Conservation (phyloP, 2,329 filamentous ascomycete species). For the Cephalotrichum gorgonifer region DNA sequence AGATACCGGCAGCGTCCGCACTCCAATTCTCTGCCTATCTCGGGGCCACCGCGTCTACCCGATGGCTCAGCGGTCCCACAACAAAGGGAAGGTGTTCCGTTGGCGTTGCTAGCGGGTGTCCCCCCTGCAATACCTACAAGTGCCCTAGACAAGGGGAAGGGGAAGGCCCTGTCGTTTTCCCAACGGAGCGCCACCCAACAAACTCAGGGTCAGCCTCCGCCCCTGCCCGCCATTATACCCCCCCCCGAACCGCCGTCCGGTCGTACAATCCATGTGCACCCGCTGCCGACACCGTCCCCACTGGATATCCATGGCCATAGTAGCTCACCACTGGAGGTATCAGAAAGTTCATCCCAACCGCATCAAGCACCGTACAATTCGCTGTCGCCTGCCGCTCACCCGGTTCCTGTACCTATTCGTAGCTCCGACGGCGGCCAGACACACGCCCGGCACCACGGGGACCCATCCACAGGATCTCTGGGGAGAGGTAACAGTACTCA, state of each 20-base stretch:
- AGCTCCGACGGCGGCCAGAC: neutral
- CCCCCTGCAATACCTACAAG: neutral
- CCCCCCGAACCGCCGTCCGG: neutral
- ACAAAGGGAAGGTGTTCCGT: neutral
- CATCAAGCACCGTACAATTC: neutral
- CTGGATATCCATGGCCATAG: neutral
- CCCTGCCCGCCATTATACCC: neutral
- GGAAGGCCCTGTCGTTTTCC: neutral
- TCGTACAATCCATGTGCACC: neutral
- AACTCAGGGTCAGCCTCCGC: neutral
- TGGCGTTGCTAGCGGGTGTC: neutral
- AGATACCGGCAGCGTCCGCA: slow-evolving; percentile 3
- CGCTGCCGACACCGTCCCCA: slow-evolving; percentile 1
- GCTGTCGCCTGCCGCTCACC: neutral
- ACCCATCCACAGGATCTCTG: neutral
- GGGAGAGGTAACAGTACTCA: neutral
- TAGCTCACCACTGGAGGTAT: neutral
- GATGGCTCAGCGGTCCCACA: neutral
- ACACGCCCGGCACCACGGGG: neutral
- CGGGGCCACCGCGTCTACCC: neutral
- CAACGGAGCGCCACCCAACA: neutral
- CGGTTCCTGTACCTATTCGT: neutral
- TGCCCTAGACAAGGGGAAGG: neutral
- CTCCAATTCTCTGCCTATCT: neutral
- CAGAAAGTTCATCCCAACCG: neutral